phyloP scores from a whole-genome alignment of 345 rosid genomes.

The Pistacia vera region DNA sequence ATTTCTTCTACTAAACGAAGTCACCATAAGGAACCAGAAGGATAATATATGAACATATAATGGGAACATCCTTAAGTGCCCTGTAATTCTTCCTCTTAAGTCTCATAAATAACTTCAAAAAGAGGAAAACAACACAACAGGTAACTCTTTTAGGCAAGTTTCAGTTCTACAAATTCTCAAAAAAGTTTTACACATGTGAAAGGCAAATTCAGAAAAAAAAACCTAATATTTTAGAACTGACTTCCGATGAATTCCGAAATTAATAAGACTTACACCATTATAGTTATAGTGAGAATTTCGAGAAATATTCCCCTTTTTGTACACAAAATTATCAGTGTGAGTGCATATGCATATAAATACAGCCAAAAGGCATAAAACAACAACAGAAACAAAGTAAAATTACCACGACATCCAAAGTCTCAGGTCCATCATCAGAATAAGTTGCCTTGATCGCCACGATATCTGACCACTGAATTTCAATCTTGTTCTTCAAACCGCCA shows the following conservation, averaged over 20 bases:
- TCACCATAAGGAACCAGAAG: background rate
- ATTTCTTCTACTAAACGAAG: background rate
- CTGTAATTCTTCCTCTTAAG: background rate
- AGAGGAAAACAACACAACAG: background rate
- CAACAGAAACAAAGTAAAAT: background rate
- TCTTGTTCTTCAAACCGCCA: constrained; percentile 75
- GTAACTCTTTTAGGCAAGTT: background rate
- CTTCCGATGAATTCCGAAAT: too few relatives aligned
- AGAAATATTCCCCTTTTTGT: too few relatives aligned
- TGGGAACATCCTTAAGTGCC: background rate
- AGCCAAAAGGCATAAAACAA: background rate
- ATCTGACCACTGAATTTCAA: constrained; percentile 84
- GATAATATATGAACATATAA: background rate
- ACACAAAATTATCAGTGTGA: background rate
- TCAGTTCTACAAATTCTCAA: too few relatives aligned
- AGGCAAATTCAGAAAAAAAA: too few relatives aligned
- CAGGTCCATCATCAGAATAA: constrained; percentile 48
- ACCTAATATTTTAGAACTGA: too few relatives aligned
- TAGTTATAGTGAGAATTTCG: too few relatives aligned
- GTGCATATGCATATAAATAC: background rate
- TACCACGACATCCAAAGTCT: constrained; percentile 68
- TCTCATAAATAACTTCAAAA: background rate
- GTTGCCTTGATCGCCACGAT: constrained; percentile 64
- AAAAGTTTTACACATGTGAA: too few relatives aligned
- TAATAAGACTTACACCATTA: too few relatives aligned